These are phyloP conservation scores for Amorphotheca resinae DNA, from an alignment of 495 filamentous ascomycete genomes.

Conservation along the genomic window DNA sequence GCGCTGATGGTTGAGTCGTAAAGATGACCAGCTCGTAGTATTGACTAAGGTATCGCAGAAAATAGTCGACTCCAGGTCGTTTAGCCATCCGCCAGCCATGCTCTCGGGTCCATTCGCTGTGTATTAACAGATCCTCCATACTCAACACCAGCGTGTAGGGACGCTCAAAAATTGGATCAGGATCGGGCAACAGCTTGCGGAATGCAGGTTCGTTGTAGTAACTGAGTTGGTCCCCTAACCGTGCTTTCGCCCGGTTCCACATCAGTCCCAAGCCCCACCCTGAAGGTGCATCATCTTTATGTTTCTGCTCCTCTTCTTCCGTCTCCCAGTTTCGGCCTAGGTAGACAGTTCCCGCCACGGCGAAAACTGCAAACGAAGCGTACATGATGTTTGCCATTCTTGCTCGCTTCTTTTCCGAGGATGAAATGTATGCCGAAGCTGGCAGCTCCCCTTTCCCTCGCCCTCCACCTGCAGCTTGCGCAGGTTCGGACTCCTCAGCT, in stretches of 20 bases:
- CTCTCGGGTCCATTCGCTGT: slow-evolving; percentile 85
- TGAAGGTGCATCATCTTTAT: slow-evolving; percentile 60
- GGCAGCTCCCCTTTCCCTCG: slow-evolving; percentile 49
- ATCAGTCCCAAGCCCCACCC: slow-evolving; percentile 49
- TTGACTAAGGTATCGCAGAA: slow-evolving; percentile 86
- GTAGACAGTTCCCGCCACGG: slow-evolving; percentile 38
- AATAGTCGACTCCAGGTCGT: slow-evolving; percentile 92
- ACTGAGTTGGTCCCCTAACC: slow-evolving; percentile 56
- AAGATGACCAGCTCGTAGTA: slow-evolving; percentile 97
- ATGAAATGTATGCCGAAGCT: slow-evolving; percentile 80
- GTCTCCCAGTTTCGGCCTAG: slow-evolving; percentile 83
- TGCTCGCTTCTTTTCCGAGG: slow-evolving; percentile 66
- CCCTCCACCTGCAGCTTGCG: slow-evolving; percentile 34
- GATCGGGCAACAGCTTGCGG: slow-evolving; percentile 81
- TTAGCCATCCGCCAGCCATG: slow-evolving; percentile 95
- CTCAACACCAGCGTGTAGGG: slow-evolving; percentile 91
- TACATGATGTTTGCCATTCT: slow-evolving; percentile 59
- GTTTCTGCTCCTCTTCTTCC: slow-evolving; percentile 50
- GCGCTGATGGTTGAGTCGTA: slow-evolving; percentile 68
- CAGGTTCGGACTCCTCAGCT: slow-evolving; percentile 35
- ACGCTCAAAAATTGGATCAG: slow-evolving; percentile 64
- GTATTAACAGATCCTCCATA: slow-evolving; percentile 85
- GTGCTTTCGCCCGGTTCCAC: slow-evolving; percentile 65
- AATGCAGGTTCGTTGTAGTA: slow-evolving; percentile 98
- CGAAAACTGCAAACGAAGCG: slow-evolving; percentile 28